Evolutionary conservation across 2,329 filamentous ascomycete species (phyloP).

Genomic region (Sphaerulina vaccinii): DNA sequence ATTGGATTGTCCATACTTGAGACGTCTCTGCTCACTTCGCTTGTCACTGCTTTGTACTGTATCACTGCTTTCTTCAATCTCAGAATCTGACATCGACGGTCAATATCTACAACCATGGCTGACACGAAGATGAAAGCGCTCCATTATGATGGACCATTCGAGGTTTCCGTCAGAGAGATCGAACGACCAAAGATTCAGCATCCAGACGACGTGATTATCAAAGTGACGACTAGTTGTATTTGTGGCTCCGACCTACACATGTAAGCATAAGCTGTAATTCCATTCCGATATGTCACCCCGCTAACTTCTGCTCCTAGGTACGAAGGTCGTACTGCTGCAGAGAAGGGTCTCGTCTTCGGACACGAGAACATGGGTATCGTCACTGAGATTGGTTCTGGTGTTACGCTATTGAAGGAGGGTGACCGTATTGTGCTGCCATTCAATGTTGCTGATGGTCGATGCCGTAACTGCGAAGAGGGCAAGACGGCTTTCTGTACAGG

Average conservation of each 20-base stretch:
- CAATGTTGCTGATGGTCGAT: conserved; percentile 64
- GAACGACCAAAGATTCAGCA: conserved; percentile 59
- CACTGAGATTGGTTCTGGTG: conserved; percentile 56
- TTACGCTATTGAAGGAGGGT: conserved; percentile 61
- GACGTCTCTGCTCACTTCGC: not conserved
- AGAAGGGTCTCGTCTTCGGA: conserved; percentile 51
- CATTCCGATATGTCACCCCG: too few relatives aligned
- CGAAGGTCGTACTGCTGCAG: conserved; percentile 62
- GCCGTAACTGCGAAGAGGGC: conserved; percentile 64
- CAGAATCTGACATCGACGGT: not conserved
- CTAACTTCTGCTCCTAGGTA: conserved; percentile 43
- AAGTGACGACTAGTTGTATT: conserved; percentile 60
- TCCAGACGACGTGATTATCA: conserved; percentile 64
- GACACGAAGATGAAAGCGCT: conserved; percentile 57
- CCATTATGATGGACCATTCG: conserved; percentile 61
- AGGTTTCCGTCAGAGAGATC: conserved; percentile 61
- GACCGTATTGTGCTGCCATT: conserved; percentile 66
- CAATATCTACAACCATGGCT: not conserved
- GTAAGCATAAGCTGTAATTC: conserved; percentile 14
- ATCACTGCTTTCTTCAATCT: not conserved
- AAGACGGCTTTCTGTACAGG: conserved; percentile 66
- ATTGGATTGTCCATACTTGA: not conserved
- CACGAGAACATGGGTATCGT: conserved; percentile 46
- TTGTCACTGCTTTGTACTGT: not conserved
- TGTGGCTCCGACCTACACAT: conserved; percentile 38